These are phyloP conservation scores for Phtheirospermum japonicum DNA, from an alignment of 257 asterid species.

Conservation along the genomic window DNA sequence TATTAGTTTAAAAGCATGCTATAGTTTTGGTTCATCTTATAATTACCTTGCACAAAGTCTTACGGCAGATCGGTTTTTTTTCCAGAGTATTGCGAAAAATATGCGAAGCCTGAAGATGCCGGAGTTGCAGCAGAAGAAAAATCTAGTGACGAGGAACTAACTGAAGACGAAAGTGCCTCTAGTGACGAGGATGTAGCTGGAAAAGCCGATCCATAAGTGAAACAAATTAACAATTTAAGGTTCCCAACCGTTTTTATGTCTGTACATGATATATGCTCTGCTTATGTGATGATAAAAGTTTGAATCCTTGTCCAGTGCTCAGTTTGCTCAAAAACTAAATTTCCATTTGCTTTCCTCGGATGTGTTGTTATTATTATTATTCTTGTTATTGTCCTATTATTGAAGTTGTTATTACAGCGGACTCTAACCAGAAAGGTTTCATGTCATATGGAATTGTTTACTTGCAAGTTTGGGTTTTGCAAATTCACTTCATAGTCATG, in stretches of 20 bases:
- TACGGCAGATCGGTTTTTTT: neutral
- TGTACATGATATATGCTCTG: neutral
- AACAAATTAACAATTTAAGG: neutral
- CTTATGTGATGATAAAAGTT: neutral
- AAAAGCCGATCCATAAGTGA: constrained; percentile 56
- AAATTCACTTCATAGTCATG: no score
- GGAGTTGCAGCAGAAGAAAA: constrained; percentile 67
- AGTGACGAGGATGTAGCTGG: constrained; percentile 79
- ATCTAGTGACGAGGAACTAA: constrained; percentile 74
- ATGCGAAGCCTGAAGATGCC: constrained; percentile 73
- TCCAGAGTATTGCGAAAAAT: constrained; percentile 71
- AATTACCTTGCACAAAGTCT: neutral
- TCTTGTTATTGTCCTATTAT: no score
- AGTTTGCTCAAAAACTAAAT: no score
- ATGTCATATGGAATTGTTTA: no score
- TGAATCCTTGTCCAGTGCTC: constrained; percentile 1
- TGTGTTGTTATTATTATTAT: no score
- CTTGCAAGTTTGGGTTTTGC: no score
- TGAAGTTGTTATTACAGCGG: no score
- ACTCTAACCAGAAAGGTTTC: no score
- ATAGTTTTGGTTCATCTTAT: neutral
- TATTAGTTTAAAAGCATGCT: constrained; percentile 7
- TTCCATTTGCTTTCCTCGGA: no score
- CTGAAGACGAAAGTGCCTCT: constrained; percentile 62
- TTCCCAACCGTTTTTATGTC: neutral